phyloP scores from a whole-genome alignment of 2,329 filamentous ascomycete genomes.

The Colletotrichum viniferum region DNA sequence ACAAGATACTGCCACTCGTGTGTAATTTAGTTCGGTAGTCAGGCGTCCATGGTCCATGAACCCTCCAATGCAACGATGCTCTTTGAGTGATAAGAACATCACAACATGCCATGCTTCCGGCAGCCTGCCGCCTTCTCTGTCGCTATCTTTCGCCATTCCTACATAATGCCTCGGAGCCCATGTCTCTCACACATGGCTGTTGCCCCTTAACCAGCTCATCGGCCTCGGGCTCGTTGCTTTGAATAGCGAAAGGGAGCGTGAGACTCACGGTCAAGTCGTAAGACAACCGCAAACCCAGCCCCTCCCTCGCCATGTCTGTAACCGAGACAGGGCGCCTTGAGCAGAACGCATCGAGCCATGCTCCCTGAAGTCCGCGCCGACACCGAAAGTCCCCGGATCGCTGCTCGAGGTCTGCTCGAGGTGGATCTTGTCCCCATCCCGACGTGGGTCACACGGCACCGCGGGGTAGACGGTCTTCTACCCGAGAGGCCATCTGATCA shows the following conservation, averaged over 20 bases:
- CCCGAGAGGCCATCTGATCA: neutral
- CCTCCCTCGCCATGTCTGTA: neutral
- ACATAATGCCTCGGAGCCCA: neutral
- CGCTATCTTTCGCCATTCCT: neutral
- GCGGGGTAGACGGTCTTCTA: constrained; percentile 2
- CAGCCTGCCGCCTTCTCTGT: neutral
- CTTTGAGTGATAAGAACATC: neutral
- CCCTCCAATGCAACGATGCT: accelerated
- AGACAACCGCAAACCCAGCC: neutral
- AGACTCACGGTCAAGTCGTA: neutral
- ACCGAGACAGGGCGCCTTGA: neutral
- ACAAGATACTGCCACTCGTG: neutral
- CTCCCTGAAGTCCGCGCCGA: neutral
- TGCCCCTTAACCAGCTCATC: neutral
- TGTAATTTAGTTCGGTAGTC: neutral
- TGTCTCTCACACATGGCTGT: neutral
- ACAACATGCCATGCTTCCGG: neutral
- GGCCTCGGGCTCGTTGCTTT: neutral
- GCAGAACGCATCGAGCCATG: neutral
- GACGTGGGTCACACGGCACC: neutral
- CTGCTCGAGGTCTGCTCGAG: neutral
- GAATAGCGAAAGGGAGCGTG: neutral
- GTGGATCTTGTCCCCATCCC: neutral
- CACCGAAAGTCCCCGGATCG: neutral
- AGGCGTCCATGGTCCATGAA: neutral